Percentiles rank a stretch among this genome's conserved stretches.
These are phyloP conservation scores for Lobosporangium transversale DNA, from an alignment of 192 early-diverging fungal genomes.

Conservation along the genomic window DNA sequence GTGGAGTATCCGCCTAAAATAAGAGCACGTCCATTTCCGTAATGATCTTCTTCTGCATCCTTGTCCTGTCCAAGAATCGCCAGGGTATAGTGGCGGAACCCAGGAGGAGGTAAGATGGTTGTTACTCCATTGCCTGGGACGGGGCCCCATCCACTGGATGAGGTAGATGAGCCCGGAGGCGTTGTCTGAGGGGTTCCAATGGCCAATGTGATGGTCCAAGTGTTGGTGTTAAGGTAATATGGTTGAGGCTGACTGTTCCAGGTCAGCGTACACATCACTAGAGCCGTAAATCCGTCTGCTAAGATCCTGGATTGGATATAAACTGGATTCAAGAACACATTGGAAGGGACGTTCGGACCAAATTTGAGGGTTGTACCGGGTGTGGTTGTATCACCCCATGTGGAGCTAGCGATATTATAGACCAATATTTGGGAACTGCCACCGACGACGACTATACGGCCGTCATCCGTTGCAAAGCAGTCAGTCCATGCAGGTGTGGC, in stretches of 20 bases:
- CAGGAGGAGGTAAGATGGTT: conserved; percentile 26
- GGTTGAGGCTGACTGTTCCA: conserved; percentile 50
- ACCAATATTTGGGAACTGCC: conserved; percentile 28
- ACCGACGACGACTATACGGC: conserved; percentile 40
- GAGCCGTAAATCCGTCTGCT: conserved; percentile 32
- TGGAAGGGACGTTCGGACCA: conserved; percentile 17
- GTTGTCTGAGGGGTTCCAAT: conserved; percentile 39
- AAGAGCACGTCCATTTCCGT: conserved; percentile 27
- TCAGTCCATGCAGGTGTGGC: conserved; percentile 37
- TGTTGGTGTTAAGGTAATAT: conserved; percentile 44
- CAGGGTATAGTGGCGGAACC: conserved; percentile 38
- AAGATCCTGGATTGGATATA: conserved; percentile 43
- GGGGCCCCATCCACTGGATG: conserved; percentile 37
- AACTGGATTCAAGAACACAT: conserved; percentile 36
- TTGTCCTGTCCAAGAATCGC: conserved; percentile 36
- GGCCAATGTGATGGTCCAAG: conserved; percentile 33
- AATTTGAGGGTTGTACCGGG: conserved; percentile 4
- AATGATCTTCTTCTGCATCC: conserved; percentile 10
- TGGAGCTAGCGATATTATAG: conserved; percentile 10
- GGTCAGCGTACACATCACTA: conserved; percentile 46
- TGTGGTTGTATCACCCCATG: conserved; percentile 12
- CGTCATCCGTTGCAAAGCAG: conserved; percentile 49
- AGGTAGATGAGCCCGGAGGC: conserved; percentile 8
- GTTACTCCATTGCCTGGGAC: conserved; percentile 21
- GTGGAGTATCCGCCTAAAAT: conserved; percentile 46